Conservation (phyloP, 805 yeast species). For the Zygoascus biomembranicola region DNA sequence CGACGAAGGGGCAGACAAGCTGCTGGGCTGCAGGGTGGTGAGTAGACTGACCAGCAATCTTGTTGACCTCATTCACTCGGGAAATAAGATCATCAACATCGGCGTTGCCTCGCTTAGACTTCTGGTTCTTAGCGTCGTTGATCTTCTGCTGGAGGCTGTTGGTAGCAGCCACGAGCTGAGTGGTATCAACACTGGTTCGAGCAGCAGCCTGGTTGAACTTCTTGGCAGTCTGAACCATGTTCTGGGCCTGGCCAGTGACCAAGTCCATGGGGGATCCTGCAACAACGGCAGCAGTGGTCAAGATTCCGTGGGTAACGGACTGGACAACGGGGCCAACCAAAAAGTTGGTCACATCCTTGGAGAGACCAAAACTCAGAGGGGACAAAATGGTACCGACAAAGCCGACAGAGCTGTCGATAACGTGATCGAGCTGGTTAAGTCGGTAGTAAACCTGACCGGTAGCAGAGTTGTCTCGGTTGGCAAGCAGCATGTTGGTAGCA, state of each 20-base stretch:
- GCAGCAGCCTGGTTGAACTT: conserved; percentile 13
- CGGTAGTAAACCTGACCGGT: neutral
- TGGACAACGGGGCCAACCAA: conserved; percentile 27
- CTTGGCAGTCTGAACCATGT: conserved; percentile 13
- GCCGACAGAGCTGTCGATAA: conserved; percentile 24
- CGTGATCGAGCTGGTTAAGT: conserved; percentile 27
- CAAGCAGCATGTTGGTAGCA: conserved; percentile 11
- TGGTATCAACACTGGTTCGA: conserved; percentile 1
- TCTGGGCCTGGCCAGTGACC: conserved; percentile 15
- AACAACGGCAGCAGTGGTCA: conserved; percentile 20
- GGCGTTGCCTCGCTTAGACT: neutral
- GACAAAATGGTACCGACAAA: conserved; percentile 14
- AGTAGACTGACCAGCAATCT: neutral
- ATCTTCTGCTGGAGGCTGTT: neutral
- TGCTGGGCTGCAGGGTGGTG: neutral
- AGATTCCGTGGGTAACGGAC: conserved; percentile 27
- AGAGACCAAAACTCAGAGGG: conserved; percentile 20
- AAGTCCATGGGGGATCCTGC: conserved; percentile 13
- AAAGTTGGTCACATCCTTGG: conserved; percentile 14
- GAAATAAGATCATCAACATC: neutral
- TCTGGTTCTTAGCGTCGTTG: neutral
- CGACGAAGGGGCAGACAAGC: neutral
- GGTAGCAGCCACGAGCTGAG: neutral
- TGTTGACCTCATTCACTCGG: neutral
- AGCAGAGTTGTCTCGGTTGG: conserved; percentile 9